These are phyloP conservation scores for Hirsutella thompsonii DNA, from an alignment of 2,329 filamentous ascomycete species.

Conservation along the genomic window DNA sequence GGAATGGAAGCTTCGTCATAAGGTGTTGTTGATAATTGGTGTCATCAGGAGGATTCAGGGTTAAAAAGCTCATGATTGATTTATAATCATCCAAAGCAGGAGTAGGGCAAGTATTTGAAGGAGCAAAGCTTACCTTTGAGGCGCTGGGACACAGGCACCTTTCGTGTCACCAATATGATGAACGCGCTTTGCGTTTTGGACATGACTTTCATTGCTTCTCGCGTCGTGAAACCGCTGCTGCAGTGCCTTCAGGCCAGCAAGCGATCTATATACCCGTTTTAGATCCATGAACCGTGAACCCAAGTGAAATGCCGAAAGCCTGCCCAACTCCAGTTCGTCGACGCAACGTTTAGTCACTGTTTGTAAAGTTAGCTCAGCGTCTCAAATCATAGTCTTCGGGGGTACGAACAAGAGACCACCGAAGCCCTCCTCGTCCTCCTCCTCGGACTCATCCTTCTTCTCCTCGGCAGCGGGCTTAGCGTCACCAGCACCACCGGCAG, in stretches of 20 bases:
- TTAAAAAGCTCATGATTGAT: constrained; percentile 55
- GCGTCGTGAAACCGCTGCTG: constrained; percentile 19
- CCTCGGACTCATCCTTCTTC: constrained; percentile 55
- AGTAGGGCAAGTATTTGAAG: background rate
- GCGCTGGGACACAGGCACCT: too few species aligned
- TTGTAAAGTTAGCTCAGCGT: constrained; percentile 23
- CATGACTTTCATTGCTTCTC: constrained; percentile 15
- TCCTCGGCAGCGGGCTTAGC: constrained; percentile 45
- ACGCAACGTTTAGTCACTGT: constrained; percentile 38
- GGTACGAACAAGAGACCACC: constrained; percentile 61
- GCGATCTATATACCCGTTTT: constrained; percentile 33
- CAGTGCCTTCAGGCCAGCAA: constrained; percentile 28
- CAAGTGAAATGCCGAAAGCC: constrained; percentile 28
- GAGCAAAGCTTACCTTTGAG: background rate
- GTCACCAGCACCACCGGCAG: constrained; percentile 33
- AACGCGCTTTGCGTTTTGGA: too few species aligned
- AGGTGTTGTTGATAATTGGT: constrained; percentile 35
- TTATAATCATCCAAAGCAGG: constrained; percentile 39
- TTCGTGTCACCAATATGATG: too few species aligned
- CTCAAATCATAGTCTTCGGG: too few species aligned
- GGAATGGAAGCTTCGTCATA: constrained; percentile 35
- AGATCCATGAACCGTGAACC: constrained; percentile 30
- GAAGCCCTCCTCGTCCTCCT: constrained; percentile 60
- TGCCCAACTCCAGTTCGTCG: constrained; percentile 23
- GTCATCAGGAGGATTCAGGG: constrained; percentile 50